phyloP scores from a whole-genome alignment of 2,329 filamentous ascomycete genomes.

The Elsinoe necatrix region DNA sequence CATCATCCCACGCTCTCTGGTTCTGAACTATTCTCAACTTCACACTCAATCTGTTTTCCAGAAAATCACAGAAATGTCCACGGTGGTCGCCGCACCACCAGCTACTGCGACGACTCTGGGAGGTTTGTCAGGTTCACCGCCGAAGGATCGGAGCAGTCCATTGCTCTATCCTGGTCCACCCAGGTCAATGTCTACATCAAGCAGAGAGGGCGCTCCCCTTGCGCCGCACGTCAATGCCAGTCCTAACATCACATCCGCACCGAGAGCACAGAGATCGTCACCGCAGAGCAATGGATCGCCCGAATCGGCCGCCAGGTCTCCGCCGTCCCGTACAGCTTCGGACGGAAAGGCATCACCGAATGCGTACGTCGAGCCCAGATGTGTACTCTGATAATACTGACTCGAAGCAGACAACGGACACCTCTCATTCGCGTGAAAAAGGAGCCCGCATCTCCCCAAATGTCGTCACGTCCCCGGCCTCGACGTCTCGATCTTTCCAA shows the following conservation, averaged over 20 bases:
- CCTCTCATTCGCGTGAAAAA: conserved; percentile 94
- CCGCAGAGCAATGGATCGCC: conserved; percentile 27
- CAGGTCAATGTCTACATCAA: conserved; percentile 12
- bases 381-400: conserved; percentile 8
- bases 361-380: conserved; percentile 35
- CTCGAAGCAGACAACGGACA: conserved; percentile 44
- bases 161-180: conserved; percentile 14
- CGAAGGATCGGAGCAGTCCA: conserved; percentile 14
- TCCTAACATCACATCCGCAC: conserved; percentile 29
- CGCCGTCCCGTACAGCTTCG: conserved; percentile 29
- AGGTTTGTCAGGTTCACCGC: conserved; percentile 6
- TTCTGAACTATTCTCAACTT: neutral
- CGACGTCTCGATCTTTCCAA: conserved; percentile 67
- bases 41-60: neutral
- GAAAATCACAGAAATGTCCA: conserved; percentile 32
- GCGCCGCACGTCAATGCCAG: conserved; percentile 25
- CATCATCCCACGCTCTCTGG: neutral
- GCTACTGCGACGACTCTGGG: conserved; percentile 12
- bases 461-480: conserved; percentile 66
- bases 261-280: conserved; percentile 29
- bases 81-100: conserved; percentile 36
- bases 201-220: conserved; percentile 19
- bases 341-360: conserved; percentile 48
- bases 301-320: conserved; percentile 17
- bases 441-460: conserved; percentile 78